Conservation (phyloP, 2,329 filamentous ascomycete species). For the Cladophialophora chaetospira region DNA sequence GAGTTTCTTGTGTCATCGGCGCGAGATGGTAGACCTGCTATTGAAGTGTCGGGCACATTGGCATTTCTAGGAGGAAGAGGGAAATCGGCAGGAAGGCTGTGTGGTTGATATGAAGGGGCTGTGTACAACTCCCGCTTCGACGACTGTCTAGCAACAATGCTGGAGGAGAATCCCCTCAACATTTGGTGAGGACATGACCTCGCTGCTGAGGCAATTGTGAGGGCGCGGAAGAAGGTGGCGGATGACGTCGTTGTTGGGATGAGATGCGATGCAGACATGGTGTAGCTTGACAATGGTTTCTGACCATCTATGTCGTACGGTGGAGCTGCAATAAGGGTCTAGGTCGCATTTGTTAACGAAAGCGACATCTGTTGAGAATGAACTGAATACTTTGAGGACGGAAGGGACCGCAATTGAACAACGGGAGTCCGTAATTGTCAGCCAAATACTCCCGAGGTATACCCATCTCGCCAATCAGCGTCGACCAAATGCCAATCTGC, state of each 20-base stretch:
- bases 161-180: slow-evolving; percentile 52
- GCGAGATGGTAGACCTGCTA: slow-evolving; percentile 55
- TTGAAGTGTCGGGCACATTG: slow-evolving; percentile 62
- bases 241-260: slow-evolving; percentile 52
- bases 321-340: too few relatives aligned
- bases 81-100: slow-evolving; percentile 58
- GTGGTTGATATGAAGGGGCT: slow-evolving; percentile 64
- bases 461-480: slow-evolving; percentile 3
- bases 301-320: too few relatives aligned
- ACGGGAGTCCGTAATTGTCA: background rate
- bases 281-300: too few relatives aligned
- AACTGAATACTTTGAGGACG: background rate
- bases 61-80: slow-evolving; percentile 59
- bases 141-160: slow-evolving; percentile 46
- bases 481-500: background rate
- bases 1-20: slow-evolving; percentile 53
- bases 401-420: background rate
- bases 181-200: slow-evolving; percentile 43
- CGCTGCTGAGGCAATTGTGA: slow-evolving; percentile 40
- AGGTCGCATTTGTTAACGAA: too few relatives aligned
- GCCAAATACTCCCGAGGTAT: slow-evolving; percentile 3
- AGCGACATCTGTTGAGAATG: too few relatives aligned
- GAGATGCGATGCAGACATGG: slow-evolving; percentile 45
- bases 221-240: slow-evolving; percentile 43
- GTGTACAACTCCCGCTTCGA: slow-evolving; percentile 58